Percentiles rank a stretch among this genome's conserved stretches.
These are phyloP conservation scores for Scutellaria minor DNA, from an alignment of 257 asterid species.

Conservation along the genomic window DNA sequence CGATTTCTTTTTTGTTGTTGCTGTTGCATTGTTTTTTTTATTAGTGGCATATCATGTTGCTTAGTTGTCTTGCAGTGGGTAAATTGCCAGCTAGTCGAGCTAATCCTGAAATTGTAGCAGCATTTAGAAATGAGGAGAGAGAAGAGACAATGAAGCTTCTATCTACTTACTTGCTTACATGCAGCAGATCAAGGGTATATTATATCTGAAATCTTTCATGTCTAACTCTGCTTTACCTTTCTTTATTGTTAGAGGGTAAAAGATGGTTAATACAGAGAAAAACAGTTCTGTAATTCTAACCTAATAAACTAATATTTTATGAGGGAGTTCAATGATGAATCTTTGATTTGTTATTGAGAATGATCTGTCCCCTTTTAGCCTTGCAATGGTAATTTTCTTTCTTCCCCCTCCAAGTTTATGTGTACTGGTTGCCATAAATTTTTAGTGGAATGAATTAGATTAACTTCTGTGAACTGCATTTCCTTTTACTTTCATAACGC, in stretches of 20 bases:
- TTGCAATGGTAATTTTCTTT: too few relatives aligned
- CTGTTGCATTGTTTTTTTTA: background rate
- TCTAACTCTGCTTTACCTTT: conserved; percentile 1
- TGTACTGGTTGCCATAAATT: too few relatives aligned
- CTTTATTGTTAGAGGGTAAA: background rate
- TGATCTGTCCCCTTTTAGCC: too few relatives aligned
- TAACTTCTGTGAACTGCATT: background rate
- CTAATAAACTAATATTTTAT: background rate
- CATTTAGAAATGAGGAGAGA: conserved; percentile 67
- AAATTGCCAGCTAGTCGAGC: conserved; percentile 82
- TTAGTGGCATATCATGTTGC: conserved; percentile 24
- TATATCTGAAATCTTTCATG: background rate
- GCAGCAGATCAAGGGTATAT: conserved; percentile 67
- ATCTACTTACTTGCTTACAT: conserved; percentile 50
- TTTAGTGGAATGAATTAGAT: background rate
- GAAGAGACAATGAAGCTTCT: conserved; percentile 57
- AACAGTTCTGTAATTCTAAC: background rate
- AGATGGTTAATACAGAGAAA: background rate
- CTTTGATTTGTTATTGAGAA: too few relatives aligned
- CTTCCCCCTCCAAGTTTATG: too few relatives aligned
- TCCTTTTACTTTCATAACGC: background rate
- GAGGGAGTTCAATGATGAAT: too few relatives aligned
- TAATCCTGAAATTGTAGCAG: conserved; percentile 59
- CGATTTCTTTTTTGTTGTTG: background rate
- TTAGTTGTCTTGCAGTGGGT: conserved; percentile 66